Evolutionary conservation across 2,329 filamentous ascomycete species (phyloP).

Genomic region (Aspergillus arachidicola): DNA sequence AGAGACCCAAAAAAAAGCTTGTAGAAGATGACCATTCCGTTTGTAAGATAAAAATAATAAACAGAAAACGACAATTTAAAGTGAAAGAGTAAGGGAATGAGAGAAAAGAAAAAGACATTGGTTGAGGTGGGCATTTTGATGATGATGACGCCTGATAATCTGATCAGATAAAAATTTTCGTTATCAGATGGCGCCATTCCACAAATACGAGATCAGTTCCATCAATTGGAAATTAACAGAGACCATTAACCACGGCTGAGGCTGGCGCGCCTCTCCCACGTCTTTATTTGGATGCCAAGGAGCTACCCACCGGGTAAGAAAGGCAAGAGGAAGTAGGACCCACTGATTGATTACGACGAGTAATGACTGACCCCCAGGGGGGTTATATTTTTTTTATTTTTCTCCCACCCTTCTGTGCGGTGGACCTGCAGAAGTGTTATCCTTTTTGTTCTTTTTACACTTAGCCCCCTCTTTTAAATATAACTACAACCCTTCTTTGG

Average conservation of each 20-base stretch:
- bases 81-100: background rate
- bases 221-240: background rate
- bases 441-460: background rate
- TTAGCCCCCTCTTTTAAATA: background rate
- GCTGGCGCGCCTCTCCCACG: constrained; percentile 2
- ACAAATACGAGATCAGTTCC: constrained; percentile 11
- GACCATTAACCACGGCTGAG: constrained; percentile 3
- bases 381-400: background rate
- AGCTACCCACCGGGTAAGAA: background rate
- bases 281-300: constrained; percentile 1
- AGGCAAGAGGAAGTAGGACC: background rate
- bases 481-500: background rate
- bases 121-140: background rate
- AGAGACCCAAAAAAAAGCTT: background rate
- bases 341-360: constrained; percentile 19
- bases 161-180: constrained; percentile 29
- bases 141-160: constrained; percentile 21
- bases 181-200: constrained; percentile 29
- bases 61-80: background rate
- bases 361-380: background rate
- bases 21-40: background rate
- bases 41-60: background rate
- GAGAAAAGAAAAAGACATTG: background rate
- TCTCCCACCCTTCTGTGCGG: background rate
- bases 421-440: background rate